Conservation (phyloP, 257 asterid genomes). For the Forsythia viridissima region DNA sequence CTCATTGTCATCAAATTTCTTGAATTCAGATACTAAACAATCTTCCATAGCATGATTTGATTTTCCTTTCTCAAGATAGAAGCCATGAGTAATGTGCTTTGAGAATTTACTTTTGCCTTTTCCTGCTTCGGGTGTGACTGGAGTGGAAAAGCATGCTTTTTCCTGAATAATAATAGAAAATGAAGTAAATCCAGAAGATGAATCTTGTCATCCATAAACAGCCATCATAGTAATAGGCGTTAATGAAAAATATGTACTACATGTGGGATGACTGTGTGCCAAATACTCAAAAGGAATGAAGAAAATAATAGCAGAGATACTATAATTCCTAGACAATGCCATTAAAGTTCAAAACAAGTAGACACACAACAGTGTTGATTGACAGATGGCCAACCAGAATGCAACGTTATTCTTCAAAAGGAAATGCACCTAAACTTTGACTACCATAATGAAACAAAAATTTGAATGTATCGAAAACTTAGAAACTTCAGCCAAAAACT, state of each 20-base stretch:
- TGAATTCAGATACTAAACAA: slow-evolving; percentile 70
- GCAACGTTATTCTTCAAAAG: too few species aligned
- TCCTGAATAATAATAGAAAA: slow-evolving; percentile 46
- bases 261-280: neutral
- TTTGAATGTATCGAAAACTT: neutral
- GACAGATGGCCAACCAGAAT: too few species aligned
- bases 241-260: neutral
- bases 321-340: too few species aligned
- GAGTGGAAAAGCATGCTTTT: slow-evolving; percentile 67
- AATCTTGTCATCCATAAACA: neutral
- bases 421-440: neutral
- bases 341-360: too few species aligned
- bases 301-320: too few species aligned
- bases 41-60: slow-evolving; percentile 88
- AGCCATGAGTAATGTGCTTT: slow-evolving; percentile 66
- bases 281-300: neutral
- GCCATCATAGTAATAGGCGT: neutral
- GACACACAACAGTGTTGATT: too few species aligned
- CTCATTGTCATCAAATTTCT: slow-evolving; percentile 50
- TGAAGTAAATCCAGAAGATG: neutral
- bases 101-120: slow-evolving; percentile 51
- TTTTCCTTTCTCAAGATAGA: slow-evolving; percentile 71
- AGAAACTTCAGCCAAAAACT: neutral
- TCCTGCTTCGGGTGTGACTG: slow-evolving; percentile 62
- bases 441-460: neutral